Conservation (phyloP, 2,329 filamentous ascomycete genomes). For the Penicillium sp. region DNA sequence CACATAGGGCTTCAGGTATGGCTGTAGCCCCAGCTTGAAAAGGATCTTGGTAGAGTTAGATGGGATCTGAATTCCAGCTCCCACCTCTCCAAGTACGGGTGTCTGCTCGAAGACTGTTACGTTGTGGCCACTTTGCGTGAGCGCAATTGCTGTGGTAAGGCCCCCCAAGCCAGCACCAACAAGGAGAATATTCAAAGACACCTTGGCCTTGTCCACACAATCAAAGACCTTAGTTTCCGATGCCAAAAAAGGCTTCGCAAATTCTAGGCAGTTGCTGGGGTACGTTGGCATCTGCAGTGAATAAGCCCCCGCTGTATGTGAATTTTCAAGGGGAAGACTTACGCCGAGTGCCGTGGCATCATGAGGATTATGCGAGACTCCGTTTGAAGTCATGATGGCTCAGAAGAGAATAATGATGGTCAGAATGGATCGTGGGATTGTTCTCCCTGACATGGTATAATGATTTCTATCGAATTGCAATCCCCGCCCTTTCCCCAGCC, state of each 20-base stretch:
- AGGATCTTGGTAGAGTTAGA: conserved; percentile 38
- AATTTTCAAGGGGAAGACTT: neutral
- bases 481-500: neutral
- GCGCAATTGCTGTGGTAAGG: conserved; percentile 29
- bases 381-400: neutral
- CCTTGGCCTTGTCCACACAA: neutral
- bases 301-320: neutral
- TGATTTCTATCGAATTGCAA: neutral
- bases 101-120: conserved; percentile 34
- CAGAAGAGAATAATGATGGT: neutral
- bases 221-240: neutral
- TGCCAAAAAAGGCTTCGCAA: neutral
- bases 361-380: neutral
- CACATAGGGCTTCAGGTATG: conserved; percentile 26
- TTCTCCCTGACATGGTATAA: neutral
- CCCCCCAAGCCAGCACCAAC: conserved; percentile 34
- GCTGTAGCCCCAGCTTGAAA: conserved; percentile 32
- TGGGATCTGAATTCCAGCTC: conserved; percentile 43
- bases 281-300: conserved; percentile 6
- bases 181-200: conserved; percentile 25
- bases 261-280: conserved; percentile 15
- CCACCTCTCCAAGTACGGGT: conserved; percentile 40
- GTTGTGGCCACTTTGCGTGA: conserved; percentile 23
- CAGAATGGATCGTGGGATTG: neutral
- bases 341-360: neutral